phyloP scores from a whole-genome alignment of 2,329 filamentous ascomycete genomes.

The Cladobotryum protrusum region DNA sequence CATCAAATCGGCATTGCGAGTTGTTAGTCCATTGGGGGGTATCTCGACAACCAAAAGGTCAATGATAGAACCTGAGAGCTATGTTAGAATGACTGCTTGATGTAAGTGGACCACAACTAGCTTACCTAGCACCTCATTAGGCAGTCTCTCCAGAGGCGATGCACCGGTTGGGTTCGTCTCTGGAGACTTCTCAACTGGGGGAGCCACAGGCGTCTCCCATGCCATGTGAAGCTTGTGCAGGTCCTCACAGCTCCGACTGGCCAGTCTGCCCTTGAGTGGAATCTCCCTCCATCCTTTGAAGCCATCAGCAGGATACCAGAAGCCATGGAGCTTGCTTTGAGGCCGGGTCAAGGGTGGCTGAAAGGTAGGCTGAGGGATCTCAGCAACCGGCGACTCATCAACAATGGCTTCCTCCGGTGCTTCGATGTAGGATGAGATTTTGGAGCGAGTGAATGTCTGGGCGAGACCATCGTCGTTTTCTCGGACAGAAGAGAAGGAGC shows the following conservation, averaged over 20 bases:
- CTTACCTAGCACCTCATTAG: conserved; percentile 66
- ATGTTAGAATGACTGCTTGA: neutral
- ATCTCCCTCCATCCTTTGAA: conserved; percentile 60
- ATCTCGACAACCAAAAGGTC: conserved; percentile 68
- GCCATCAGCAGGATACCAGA: conserved; percentile 51
- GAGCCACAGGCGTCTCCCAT: conserved; percentile 41
- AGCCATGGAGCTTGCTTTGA: conserved; percentile 50
- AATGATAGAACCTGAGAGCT: conserved; percentile 59
- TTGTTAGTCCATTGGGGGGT: conserved; percentile 63
- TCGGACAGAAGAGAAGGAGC: conserved; percentile 57
- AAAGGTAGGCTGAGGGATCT: conserved; percentile 41
- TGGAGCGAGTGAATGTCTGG: conserved; percentile 58
- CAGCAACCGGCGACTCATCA: conserved; percentile 41
- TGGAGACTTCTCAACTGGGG: conserved; percentile 25
- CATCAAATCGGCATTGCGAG: conserved; percentile 73
- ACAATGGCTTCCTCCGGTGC: conserved; percentile 41
- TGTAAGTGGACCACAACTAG: conserved; percentile 3
- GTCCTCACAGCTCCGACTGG: conserved; percentile 57
- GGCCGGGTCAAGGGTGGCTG: conserved; percentile 49
- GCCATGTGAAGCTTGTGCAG: conserved; percentile 49
- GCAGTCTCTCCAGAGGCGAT: conserved; percentile 60
- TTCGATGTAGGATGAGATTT: conserved; percentile 52
- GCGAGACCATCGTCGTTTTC: conserved; percentile 53
- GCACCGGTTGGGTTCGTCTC: conserved; percentile 36
- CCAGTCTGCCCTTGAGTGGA: conserved; percentile 50